A percentile compares a stretch with the other conserved stretches of the same genome.
Evolutionary conservation across 1,284 basidiomycete genomes (phyloP).

Genomic region (Fomitiporia mediterranea): DNA sequence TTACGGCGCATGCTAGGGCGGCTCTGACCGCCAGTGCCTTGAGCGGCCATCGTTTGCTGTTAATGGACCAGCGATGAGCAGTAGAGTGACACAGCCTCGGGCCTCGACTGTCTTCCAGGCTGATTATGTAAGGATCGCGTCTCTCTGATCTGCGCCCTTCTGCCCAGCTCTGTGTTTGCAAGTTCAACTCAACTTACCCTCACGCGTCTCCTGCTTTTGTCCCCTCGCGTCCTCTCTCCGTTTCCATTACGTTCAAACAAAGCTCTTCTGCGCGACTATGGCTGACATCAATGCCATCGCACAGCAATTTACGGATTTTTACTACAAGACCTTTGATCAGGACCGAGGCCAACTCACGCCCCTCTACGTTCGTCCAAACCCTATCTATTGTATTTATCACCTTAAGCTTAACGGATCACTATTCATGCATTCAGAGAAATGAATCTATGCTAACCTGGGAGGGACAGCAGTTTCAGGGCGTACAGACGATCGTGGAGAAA

Average conservation of each 20-base stretch:
- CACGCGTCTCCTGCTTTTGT: background rate
- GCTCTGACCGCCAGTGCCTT: slow-evolving; percentile 17
- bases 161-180: too few species aligned
- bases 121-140: slow-evolving; percentile 12
- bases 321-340: slow-evolving; percentile 69
- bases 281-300: slow-evolving; percentile 65
- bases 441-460: slow-evolving; percentile 92
- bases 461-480: slow-evolving; percentile 59
- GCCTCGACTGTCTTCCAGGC: background rate
- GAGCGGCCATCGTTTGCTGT: slow-evolving; percentile 18
- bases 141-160: too few species aligned
- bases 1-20: slow-evolving; percentile 75
- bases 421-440: slow-evolving; percentile 53
- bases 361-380: slow-evolving; percentile 66
- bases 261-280: slow-evolving; percentile 40
- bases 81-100: background rate
- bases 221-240: background rate
- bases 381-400: slow-evolving; percentile 21
- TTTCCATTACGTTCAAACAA: background rate
- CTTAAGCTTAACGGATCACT: slow-evolving; percentile 3
- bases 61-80: background rate
- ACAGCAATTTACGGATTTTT: slow-evolving; percentile 69
- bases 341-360: slow-evolving; percentile 48
- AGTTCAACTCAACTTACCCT: slow-evolving; percentile 1
- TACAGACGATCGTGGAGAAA: slow-evolving; percentile 68